Conservation (phyloP, 495 filamentous ascomycete species). For the Aspergillus sparsus region DNA sequence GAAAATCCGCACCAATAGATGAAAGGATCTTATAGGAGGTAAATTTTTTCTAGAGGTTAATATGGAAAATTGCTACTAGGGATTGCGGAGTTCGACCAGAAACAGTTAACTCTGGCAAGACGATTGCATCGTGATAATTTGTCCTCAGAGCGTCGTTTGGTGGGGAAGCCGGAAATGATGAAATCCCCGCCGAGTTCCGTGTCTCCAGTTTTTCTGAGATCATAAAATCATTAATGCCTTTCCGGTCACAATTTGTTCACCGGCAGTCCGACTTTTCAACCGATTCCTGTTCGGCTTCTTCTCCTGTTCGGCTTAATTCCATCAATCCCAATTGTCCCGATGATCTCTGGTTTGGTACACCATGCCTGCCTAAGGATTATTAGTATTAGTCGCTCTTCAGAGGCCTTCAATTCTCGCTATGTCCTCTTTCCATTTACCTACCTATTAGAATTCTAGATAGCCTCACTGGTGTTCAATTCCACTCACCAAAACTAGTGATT, state of each 20-base stretch:
- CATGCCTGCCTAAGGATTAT: no score
- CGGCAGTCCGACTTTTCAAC: constrained; percentile 10
- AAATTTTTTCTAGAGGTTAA: background rate
- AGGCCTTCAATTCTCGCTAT: no score
- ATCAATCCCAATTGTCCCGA: no score
- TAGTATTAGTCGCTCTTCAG: no score
- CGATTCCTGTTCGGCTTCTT: constrained; percentile 1
- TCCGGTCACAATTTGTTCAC: constrained; percentile 3
- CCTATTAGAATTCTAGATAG: no score
- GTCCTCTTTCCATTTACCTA: no score
- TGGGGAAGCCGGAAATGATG: constrained; percentile 11
- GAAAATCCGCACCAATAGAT: background rate
- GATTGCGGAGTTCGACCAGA: background rate
- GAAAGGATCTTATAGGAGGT: background rate
- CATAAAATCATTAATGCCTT: background rate
- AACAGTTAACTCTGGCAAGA: background rate
- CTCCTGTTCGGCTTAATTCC: background rate
- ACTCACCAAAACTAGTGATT: no score
- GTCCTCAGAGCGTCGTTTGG: background rate
- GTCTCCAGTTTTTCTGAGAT: background rate
- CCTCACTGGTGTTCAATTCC: no score
- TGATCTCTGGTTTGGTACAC: no score
- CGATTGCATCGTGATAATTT: constrained; percentile 7
- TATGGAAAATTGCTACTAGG: background rate
- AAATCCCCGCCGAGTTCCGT: background rate